A percentile compares a stretch with the other conserved stretches of the same genome.
These are phyloP conservation scores for Phytophthora palmivora DNA, from an alignment of 352 stramenopile genomes.

Conservation along the genomic window DNA sequence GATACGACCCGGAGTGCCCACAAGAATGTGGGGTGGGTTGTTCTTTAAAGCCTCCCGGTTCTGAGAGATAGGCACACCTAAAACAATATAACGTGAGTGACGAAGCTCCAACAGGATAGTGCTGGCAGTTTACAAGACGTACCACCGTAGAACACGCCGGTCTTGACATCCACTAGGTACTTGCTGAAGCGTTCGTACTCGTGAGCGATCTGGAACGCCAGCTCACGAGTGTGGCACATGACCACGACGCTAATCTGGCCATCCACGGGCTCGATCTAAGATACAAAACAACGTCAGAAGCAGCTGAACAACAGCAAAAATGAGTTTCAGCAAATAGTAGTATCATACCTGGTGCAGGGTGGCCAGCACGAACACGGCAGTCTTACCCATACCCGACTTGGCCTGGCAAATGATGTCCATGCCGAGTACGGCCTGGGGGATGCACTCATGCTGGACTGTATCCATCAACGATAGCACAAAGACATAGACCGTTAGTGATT, in stretches of 20 bases:
- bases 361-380: constrained; percentile 99
- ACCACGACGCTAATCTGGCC: constrained; percentile 97
- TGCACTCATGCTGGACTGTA: constrained; percentile 98
- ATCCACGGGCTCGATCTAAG: constrained; percentile 89
- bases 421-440: constrained; percentile 99
- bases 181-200: constrained; percentile 99
- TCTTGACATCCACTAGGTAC: constrained; percentile 97
- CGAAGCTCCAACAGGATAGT: background rate
- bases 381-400: constrained; percentile 99
- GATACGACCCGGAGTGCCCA: constrained; percentile 98
- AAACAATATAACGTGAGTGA: constrained; percentile 15
- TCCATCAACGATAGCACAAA: too few relatives aligned
- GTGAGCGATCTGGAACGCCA: constrained; percentile 99
- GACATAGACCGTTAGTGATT: constrained; percentile 27
- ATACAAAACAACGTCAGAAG: constrained; percentile 10
- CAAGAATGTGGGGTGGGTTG: constrained; percentile 95
- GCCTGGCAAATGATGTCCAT: constrained; percentile 99
- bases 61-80: constrained; percentile 93
- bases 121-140: constrained; percentile 6
- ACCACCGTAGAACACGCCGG: constrained; percentile 97
- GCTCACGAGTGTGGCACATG: constrained; percentile 99
- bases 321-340: background rate
- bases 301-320: constrained; percentile 3
- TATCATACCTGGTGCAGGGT: constrained; percentile 99
- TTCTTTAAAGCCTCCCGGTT: constrained; percentile 98